Percentiles rank a stretch among this genome's conserved stretches.
phyloP scores from a whole-genome alignment of 108 stramenopile species.

The Cyclostephanos invisitatus region DNA sequence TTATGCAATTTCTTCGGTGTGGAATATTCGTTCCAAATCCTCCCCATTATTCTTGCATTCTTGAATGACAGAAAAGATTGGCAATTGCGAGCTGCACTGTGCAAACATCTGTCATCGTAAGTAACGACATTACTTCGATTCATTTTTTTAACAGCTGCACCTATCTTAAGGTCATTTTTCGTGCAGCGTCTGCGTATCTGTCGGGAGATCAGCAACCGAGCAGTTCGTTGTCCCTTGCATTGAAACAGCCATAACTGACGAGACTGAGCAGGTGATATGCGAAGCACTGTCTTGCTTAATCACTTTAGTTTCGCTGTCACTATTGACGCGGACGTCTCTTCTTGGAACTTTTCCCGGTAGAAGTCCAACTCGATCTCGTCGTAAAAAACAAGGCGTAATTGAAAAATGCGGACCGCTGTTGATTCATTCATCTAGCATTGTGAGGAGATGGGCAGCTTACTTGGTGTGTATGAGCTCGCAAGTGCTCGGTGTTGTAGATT shows the following conservation, averaged over 20 bases:
- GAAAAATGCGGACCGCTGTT: conserved; percentile 73
- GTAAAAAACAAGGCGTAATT: conserved; percentile 55
- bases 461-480: conserved; percentile 55
- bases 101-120: conserved; percentile 76
- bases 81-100: conserved; percentile 90
- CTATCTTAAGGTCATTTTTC: not conserved
- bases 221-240: conserved; percentile 95
- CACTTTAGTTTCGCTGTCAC: conserved; percentile 59
- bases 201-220: conserved; percentile 90
- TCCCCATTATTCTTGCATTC: conserved; percentile 92
- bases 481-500: conserved; percentile 67
- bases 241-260: conserved; percentile 91
- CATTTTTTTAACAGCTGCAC: not conserved
- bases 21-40: conserved; percentile 84
- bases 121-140: conserved; percentile 2
- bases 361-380: conserved; percentile 22
- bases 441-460: conserved; percentile 51
- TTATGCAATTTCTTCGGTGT: conserved; percentile 93
- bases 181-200: conserved; percentile 75
- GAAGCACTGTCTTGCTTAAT: conserved; percentile 72
- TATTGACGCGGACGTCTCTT: conserved; percentile 63
- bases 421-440: conserved; percentile 64
- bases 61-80: conserved; percentile 94
- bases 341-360: conserved; percentile 42
- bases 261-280: conserved; percentile 81